These are phyloP conservation scores for Pyrenophora teres DNA, from an alignment of 2,329 filamentous ascomycete genomes.

Conservation along the genomic window DNA sequence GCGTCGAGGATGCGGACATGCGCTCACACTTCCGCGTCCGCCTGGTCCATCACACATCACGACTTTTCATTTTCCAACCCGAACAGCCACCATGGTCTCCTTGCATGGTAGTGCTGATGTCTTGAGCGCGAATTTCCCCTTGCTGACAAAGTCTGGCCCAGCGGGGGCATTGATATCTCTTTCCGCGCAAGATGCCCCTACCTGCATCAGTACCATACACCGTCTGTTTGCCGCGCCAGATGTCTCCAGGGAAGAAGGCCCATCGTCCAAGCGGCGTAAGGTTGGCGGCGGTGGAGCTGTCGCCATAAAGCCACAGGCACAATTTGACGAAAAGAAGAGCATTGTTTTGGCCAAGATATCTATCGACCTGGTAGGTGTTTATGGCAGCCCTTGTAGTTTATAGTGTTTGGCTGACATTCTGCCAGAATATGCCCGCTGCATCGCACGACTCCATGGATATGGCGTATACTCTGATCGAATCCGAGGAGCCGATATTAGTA, in stretches of 20 bases:
- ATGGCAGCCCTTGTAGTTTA: neutral
- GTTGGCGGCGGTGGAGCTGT: constrained; percentile 13
- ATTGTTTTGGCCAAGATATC: constrained; percentile 36
- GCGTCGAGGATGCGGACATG: constrained; percentile 17
- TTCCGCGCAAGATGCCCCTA: constrained; percentile 16
- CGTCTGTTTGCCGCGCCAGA: constrained; percentile 21
- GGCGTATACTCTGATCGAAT: neutral
- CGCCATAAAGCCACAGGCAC: neutral
- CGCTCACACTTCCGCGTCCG: constrained; percentile 14
- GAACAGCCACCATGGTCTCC: constrained; percentile 22
- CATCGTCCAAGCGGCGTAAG: constrained; percentile 38
- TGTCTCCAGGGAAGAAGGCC: constrained; percentile 13
- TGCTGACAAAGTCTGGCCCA: neutral
- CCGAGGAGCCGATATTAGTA: constrained; percentile 17
- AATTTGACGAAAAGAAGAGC: constrained; percentile 26
- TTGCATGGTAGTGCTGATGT: constrained; percentile 27
- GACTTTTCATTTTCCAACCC: neutral
- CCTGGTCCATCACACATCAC: constrained; percentile 1
- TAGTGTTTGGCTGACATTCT: constrained; percentile 6
- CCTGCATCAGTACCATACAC: constrained; percentile 17
- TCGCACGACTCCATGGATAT: constrained; percentile 1
- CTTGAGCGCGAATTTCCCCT: constrained; percentile 3
- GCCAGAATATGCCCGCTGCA: constrained; percentile 5
- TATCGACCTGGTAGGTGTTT: constrained; percentile 33
- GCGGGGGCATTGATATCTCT: neutral